Evolutionary conservation across 108 stramenopile species (phyloP), one percentile per base, ranked within the genome.

Genomic region (Parietichytrium sp.): DNA sequence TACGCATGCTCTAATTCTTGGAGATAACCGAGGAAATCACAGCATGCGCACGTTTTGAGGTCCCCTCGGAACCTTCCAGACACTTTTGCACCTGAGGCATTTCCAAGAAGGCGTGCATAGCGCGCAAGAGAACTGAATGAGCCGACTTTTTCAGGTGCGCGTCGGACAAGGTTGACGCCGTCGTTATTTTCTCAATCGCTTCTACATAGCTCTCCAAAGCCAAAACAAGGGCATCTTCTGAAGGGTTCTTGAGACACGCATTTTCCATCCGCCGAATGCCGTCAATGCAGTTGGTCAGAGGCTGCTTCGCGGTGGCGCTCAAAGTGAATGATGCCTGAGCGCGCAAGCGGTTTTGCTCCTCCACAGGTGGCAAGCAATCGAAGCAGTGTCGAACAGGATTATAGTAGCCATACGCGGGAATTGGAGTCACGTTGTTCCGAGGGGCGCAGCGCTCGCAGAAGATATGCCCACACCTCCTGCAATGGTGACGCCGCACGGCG

Each of bases 241-340:
- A 3, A 6, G 61, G 61, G 6, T 72, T 45, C 38, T 42, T 33
- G 23, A 72, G 20, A 20, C 61, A 72, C 6, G 38, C 1, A 20
- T 72, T 72, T 27, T 72, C 61, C 61, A 72, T 72, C 38, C 61
- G 61, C 13, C 61, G 61, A 20, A 72, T 72, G 2, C 15, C 61
- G 20, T 72, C 61, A n/a, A 72, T 25, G 33, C 38, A 33, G 42
- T 42, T 27, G 45, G 61, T 45, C 10, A 45, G 45, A n/a, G 61
- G 61, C 15, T 36, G 36, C 42, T 72, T 72, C 1, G 36, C 42
- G n/a, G 38, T 72, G 20, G 45, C 36, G n/a, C 38, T 42, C 10
- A 72, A 42, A 10, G 38, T 42, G 23, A 45, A 42, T 42, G 10
- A 45, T 10, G 61, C 61, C 0, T 33, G 61, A n/a, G 61, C 36